phyloP scores from a whole-genome alignment of 2,329 filamentous ascomycete species.

The Ceratocystis albifundus region DNA sequence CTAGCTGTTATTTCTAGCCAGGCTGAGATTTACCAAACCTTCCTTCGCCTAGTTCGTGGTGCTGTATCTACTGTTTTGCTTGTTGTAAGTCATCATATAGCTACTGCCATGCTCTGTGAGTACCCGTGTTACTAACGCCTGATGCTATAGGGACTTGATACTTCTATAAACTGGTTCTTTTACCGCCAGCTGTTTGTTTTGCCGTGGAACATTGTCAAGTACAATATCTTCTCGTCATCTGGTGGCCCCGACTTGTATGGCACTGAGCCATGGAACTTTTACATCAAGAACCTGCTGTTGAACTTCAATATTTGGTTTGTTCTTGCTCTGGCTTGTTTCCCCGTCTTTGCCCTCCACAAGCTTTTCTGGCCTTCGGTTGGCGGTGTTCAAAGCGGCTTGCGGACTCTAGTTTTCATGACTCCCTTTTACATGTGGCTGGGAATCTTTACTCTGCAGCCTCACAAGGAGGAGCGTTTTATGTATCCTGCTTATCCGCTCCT shows the following conservation, averaged over 20 bases:
- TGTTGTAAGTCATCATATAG: constrained; percentile 43
- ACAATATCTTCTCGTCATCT: constrained; percentile 79
- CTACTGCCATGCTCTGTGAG: not conserved
- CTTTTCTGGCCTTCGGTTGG: constrained; percentile 48
- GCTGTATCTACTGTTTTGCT: constrained; percentile 52
- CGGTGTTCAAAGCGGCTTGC: constrained; percentile 57
- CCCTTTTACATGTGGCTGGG: constrained; percentile 92
- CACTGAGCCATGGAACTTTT: constrained; percentile 94
- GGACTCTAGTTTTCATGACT: constrained; percentile 63
- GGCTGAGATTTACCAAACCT: constrained; percentile 48
- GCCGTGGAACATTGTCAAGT: constrained; percentile 84
- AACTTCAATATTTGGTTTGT: constrained; percentile 96
- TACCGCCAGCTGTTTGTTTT: constrained; percentile 69
- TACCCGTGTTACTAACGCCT: not conserved
- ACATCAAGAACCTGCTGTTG: constrained; percentile 75
- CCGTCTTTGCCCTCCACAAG: constrained; percentile 65
- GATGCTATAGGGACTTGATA: constrained; percentile 50
- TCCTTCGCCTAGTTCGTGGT: constrained; percentile 55
- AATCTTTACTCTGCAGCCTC: constrained; percentile 84
- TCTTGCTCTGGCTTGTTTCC: constrained; percentile 61
- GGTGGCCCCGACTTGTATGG: constrained; percentile 88
- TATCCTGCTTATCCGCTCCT: constrained; percentile 90
- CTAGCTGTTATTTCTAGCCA: constrained; percentile 43
- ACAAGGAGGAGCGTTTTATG: constrained; percentile 99
- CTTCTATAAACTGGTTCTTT: constrained; percentile 67